Conservation (phyloP, 805 yeast genomes). For the Hanseniaspora nectarophila region DNA sequence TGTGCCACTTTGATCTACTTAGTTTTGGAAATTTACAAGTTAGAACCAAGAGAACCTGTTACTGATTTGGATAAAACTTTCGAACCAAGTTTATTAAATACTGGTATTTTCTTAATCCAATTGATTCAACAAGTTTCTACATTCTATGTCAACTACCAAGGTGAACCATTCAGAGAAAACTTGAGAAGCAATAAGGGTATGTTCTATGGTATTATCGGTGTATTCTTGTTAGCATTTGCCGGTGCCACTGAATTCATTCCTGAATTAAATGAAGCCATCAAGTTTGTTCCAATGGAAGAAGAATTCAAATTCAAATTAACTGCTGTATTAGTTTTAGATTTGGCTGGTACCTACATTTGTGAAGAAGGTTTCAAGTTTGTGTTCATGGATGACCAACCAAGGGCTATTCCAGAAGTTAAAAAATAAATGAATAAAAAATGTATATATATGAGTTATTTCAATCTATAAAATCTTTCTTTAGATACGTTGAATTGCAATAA, state of each 20-base stretch:
- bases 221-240: slow-evolving; percentile 72
- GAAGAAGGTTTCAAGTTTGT: slow-evolving; percentile 71
- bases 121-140: slow-evolving; percentile 95
- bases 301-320: slow-evolving; percentile 71
- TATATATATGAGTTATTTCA: background rate
- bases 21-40: slow-evolving; percentile 65
- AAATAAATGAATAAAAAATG: background rate
- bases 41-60: slow-evolving; percentile 88
- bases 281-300: slow-evolving; percentile 73
- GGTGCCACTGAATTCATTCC: slow-evolving; percentile 94
- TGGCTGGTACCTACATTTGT: slow-evolving; percentile 60
- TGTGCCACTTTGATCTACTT: slow-evolving; percentile 70
- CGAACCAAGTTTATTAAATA: slow-evolving; percentile 79
- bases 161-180: slow-evolving; percentile 89
- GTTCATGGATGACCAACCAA: slow-evolving; percentile 83
- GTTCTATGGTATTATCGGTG: slow-evolving; percentile 91
- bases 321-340: slow-evolving; percentile 58
- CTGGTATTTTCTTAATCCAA: slow-evolving; percentile 89
- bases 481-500: background rate
- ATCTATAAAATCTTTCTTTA: slow-evolving; percentile 10
- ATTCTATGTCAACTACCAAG: slow-evolving; percentile 94
- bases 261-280: slow-evolving; percentile 82
- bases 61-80: slow-evolving; percentile 83
- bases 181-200: slow-evolving; percentile 86
- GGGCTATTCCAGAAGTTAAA: slow-evolving; percentile 60